Evolutionary conservation across 106 monocot species (phyloP), one percentile per base, ranked within the genome.

Genomic region (Cymbidium sinense): DNA sequence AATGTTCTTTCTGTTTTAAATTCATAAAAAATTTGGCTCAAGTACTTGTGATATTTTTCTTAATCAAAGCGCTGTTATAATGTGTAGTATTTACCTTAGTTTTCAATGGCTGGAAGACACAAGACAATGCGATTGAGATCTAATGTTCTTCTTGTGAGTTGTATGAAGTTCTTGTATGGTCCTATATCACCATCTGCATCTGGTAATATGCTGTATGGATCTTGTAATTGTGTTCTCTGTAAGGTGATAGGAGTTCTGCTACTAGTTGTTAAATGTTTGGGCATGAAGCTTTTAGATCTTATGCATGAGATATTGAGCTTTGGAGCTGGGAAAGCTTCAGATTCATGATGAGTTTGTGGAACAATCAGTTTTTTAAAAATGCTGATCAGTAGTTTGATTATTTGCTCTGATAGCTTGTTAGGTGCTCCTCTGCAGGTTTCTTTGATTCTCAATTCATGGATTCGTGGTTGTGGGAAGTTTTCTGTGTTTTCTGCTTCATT

Each of bases 331-430:
- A 61, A 25, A 13, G 39, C 30, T 77, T 88, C 87, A 34, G 31
- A 58, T 15, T 82, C 81, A 3, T 43, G 27, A 2, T 65, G 78
- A 36, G 61, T 28, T n/a, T 81, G 74, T 64, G 79, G 67, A 61
- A 76, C 75, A 65, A 83, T 80, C 70, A 96, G 75, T 77, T 80
- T 89, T n/a, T 86, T 87, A 76, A 91, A 96, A 33, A 93, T 93
- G 52, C 82, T 87, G 34, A 96, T 82, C 51, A 93, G 64, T 52
- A 75, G 79, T 67, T 55, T 76, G 79, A 93, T 77, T 65, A 96
- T 70, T 50, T 89, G 84, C 82, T 96, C 93, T 0, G 96, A 93
- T 44, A 96, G 79, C 77, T 93, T 91, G 70, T 91, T 96, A 58
- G 90, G 87, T 37, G 76, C 31, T 21, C 86, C 75, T 7, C 33